Base-by-base conservation (phyloP, 139 green algal species). In the Chlorella vulgaris region DNA sequence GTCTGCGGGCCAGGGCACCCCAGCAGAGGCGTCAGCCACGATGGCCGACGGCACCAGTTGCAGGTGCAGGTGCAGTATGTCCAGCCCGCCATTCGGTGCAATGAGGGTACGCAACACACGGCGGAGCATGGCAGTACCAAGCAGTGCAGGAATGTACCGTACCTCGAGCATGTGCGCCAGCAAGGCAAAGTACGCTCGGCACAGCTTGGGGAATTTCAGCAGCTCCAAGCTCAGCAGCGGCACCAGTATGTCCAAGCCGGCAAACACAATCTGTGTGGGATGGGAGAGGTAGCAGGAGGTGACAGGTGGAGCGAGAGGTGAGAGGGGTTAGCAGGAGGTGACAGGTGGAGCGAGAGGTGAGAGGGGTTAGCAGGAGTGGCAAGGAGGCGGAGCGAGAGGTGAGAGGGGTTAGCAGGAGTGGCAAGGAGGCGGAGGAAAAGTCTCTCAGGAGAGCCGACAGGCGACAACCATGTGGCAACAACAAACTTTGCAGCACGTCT, bases 91-190 rank as follows among this genome's bases (percentile, higher is more conserved):
- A n/a, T n/a, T n/a, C n/a, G n/a, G n/a, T n/a, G n/a, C n/a, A n/a
- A n/a, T n/a, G n/a, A n/a, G n/a, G n/a, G n/a, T n/a, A n/a, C n/a
- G n/a, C n/a, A n/a, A n/a, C n/a, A n/a, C n/a, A n/a, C n/a, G n/a
- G n/a, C n/a, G n/a, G n/a, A n/a, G n/a, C n/a, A n/a, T n/a, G n/a
- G n/a, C 47, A 58, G 15, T 24, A 15, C 47, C 47, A 58, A 58
- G 13, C 47, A 58, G 47, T 58, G 10, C 47, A 58, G 15, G 5
- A 65, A 29, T 4, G 0, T 2, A 1, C 31, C 51, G 83, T 51
- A 88, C 91, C 84, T 97, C 94, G 66, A 94, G 69, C 91, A 97
- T 91, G 83, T 96, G 86, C 2, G 89, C 83, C 43, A 98, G 81
- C 78, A 98, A 83, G 26, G 55, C 61, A 69, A 97, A 98, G 82